These are phyloP conservation scores for Ciborinia camelliae DNA, from an alignment of 2,329 filamentous ascomycete species.

Conservation along the genomic window DNA sequence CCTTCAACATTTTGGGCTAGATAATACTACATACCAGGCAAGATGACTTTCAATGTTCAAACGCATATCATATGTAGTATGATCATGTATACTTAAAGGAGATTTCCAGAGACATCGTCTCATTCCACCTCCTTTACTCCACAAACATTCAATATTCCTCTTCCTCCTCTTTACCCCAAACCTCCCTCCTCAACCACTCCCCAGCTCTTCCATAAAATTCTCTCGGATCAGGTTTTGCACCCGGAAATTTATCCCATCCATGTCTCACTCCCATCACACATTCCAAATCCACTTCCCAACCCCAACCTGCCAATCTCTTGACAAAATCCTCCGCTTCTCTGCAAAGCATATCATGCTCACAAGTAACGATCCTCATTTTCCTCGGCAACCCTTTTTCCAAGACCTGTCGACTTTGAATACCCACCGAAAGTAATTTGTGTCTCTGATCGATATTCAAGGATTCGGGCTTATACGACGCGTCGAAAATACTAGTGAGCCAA, in stretches of 20 bases:
- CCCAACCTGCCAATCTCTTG: conserved; percentile 25
- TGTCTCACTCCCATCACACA: conserved; percentile 27
- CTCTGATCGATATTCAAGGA: conserved; percentile 23
- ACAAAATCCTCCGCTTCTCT: conserved; percentile 28
- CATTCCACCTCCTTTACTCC: background rate
- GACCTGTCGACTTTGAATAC: conserved; percentile 24
- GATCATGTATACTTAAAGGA: no score
- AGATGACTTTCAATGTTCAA: no score
- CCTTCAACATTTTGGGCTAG: no score
- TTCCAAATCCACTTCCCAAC: conserved; percentile 27
- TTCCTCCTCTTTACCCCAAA: conserved; percentile 6
- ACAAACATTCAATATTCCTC: background rate
- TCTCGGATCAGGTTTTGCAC: conserved; percentile 9
- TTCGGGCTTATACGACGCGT: conserved; percentile 22
- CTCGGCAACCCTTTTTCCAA: conserved; percentile 25
- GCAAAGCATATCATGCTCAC: conserved; percentile 29
- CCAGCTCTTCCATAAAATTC: conserved; percentile 12
- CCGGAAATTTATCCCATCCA: conserved; percentile 30
- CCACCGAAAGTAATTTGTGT: conserved; percentile 18
- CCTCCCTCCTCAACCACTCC: conserved; percentile 9
- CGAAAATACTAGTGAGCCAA: conserved; percentile 21
- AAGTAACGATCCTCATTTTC: conserved; percentile 28
- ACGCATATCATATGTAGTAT: no score
- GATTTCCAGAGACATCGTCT: background rate
- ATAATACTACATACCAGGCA: no score